These are phyloP conservation scores for Alloteropsis semialata DNA, from an alignment of 176 grass and related monocot genomes.

Conservation along the genomic window DNA sequence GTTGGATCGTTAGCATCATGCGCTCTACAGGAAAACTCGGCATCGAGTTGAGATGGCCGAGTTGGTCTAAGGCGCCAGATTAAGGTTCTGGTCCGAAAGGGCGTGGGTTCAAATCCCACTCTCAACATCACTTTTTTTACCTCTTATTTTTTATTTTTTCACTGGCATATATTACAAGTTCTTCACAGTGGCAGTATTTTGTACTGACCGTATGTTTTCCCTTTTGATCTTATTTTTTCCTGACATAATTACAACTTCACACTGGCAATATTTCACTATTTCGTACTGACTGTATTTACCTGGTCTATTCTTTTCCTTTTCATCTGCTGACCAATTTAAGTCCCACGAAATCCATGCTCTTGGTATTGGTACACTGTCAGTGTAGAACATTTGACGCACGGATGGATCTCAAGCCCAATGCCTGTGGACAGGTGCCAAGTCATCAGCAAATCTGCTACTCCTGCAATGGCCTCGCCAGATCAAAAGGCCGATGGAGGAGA, in stretches of 20 bases:
- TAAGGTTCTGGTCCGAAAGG: constrained; percentile 99
- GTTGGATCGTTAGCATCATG: no score
- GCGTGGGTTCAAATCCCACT: constrained; percentile 80
- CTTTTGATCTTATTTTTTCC: no score
- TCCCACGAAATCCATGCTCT: neutral
- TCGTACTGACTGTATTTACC: neutral
- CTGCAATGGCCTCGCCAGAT: neutral
- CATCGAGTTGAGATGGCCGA: constrained; percentile 52
- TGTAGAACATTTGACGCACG: neutral
- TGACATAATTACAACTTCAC: neutral
- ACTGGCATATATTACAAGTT: neutral
- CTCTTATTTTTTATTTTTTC: neutral
- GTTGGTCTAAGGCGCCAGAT: constrained; percentile 99
- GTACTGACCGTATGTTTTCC: neutral
- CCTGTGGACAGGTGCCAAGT: neutral
- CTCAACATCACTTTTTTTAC: constrained; percentile 15
- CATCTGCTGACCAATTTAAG: neutral
- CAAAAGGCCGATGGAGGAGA: neutral
- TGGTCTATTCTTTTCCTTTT: neutral
- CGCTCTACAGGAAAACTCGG: no score
- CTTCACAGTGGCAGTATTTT: neutral
- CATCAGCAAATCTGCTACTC: neutral
- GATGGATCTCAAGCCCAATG: neutral
- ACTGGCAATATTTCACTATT: no score
- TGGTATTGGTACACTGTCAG: neutral